Evolutionary conservation across 164 flowering plant genomes (phyloP).

Genomic region (Tetrastigma voinierianum): DNA sequence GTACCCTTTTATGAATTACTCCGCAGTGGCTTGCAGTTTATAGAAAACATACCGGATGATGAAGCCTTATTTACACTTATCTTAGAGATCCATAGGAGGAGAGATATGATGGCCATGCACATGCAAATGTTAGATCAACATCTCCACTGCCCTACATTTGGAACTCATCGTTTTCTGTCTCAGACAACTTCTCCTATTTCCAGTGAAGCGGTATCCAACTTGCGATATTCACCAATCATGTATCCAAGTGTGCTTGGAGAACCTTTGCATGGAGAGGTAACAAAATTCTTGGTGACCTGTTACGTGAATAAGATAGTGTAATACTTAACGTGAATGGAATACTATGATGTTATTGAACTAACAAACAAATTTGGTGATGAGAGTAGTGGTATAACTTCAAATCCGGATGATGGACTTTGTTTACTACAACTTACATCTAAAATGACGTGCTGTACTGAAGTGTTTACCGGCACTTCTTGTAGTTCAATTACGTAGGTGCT

Average conservation of each 20-base stretch:
- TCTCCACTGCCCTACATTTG: conserved; percentile 96
- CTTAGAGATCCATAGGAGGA: conserved; percentile 89
- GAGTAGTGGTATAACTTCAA: background rate
- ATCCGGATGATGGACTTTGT: background rate
- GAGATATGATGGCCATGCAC: conserved; percentile 98
- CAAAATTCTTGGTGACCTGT: conserved; percentile 1
- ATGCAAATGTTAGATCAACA: conserved; percentile 99
- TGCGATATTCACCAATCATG: conserved; percentile 87
- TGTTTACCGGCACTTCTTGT: background rate
- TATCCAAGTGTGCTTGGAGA: conserved; percentile 98
- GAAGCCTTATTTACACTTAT: conserved; percentile 92
- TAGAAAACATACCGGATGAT: conserved; percentile 93
- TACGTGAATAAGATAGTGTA: background rate
- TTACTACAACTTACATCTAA: background rate
- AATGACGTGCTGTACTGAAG: background rate
- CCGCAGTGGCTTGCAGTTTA: conserved; percentile 88
- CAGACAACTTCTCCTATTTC: conserved; percentile 59
- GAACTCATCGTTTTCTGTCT: conserved; percentile 69
- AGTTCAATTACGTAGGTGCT: background rate
- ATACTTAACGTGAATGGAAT: background rate
- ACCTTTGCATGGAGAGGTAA: conserved; percentile 98
- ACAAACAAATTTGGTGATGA: background rate
- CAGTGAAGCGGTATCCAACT: conserved; percentile 60
- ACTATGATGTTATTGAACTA: background rate
- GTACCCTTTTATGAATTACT: conserved; percentile 94